A percentile compares a stretch with the other conserved stretches of the same genome.
Conservation (phyloP, 1,284 basidiomycete species). For the Ustanciosporium gigantosporum region DNA sequence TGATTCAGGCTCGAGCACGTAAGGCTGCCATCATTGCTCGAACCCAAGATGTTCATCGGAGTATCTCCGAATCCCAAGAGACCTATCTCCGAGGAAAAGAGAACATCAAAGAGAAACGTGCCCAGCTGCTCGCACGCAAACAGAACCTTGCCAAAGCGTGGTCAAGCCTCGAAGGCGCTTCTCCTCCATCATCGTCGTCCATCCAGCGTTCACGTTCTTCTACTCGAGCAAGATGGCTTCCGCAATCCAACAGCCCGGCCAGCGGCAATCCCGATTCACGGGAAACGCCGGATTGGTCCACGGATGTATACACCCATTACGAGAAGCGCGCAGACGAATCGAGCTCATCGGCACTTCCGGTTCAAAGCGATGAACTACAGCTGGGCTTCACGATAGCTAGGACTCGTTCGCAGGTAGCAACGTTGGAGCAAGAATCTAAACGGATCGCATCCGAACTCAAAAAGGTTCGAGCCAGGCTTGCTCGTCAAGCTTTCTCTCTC, state of each 20-base stretch:
- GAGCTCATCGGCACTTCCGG: background rate
- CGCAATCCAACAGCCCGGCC: slow-evolving; percentile 13
- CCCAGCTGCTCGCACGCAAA: slow-evolving; percentile 13
- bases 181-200: slow-evolving; percentile 5
- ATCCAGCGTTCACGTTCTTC: slow-evolving; percentile 18
- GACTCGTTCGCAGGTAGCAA: slow-evolving; percentile 6
- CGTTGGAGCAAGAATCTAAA: slow-evolving; percentile 11
- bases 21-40: slow-evolving; percentile 11
- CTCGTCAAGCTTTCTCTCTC: slow-evolving; percentile 30
- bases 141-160: slow-evolving; percentile 38
- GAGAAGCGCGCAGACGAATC: slow-evolving; percentile 10
- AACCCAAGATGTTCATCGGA: slow-evolving; percentile 18
- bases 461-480: slow-evolving; percentile 18
- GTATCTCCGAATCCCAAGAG: slow-evolving; percentile 25
- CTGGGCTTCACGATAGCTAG: slow-evolving; percentile 17
- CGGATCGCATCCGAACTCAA: slow-evolving; percentile 10
- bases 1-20: slow-evolving; percentile 17
- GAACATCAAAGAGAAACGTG: slow-evolving; percentile 14
- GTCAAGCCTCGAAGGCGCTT: slow-evolving; percentile 32
- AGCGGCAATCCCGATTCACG: background rate
- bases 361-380: slow-evolving; percentile 1
- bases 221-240: slow-evolving; percentile 22
- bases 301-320: slow-evolving; percentile 33
- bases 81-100: slow-evolving; percentile 11
- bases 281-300: background rate